Evolutionary conservation across 805 yeast genomes (phyloP).

Genomic region (Candida berthetii): DNA sequence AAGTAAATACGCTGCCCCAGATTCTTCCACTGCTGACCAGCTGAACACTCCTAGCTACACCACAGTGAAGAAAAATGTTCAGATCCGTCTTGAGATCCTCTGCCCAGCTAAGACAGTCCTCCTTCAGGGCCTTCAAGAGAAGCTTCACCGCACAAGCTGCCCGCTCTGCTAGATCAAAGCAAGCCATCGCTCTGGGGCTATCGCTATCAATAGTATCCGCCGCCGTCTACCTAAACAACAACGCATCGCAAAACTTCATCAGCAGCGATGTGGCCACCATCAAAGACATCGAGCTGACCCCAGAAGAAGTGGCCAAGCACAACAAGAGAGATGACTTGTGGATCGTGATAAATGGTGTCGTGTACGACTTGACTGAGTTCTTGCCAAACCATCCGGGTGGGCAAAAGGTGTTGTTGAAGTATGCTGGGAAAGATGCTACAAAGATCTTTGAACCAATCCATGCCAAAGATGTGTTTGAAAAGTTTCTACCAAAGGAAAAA

Average conservation of each 20-base stretch:
- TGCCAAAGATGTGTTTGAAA: slow-evolving; percentile 78
- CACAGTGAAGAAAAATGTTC: too few relatives aligned
- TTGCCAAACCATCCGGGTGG: slow-evolving; percentile 79
- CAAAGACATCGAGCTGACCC: slow-evolving; percentile 11
- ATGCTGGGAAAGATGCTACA: slow-evolving; percentile 82
- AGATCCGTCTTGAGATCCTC: too few relatives aligned
- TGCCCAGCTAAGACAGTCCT: too few relatives aligned
- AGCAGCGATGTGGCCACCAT: neutral
- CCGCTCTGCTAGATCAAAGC: too few relatives aligned
- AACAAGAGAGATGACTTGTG: slow-evolving; percentile 58
- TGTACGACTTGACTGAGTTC: slow-evolving; percentile 72
- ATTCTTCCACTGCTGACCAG: too few relatives aligned
- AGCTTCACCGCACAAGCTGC: too few relatives aligned
- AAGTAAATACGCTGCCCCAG: too few relatives aligned
- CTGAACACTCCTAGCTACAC: too few relatives aligned
- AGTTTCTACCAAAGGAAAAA: slow-evolving; percentile 50
- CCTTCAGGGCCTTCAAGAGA: too few relatives aligned
- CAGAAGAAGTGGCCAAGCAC: slow-evolving; percentile 20
- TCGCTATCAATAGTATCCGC: too few relatives aligned
- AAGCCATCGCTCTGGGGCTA: too few relatives aligned
- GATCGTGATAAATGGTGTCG: slow-evolving; percentile 78
- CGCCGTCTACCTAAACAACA: neutral
- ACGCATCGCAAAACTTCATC: neutral
- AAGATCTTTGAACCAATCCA: slow-evolving; percentile 84
- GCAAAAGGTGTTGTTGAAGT: slow-evolving; percentile 64